Percentiles rank a stretch among this genome's conserved stretches.
Conservation (phyloP, 371 early-diverging fungal genomes). For the Rhizomucor pusillus region DNA sequence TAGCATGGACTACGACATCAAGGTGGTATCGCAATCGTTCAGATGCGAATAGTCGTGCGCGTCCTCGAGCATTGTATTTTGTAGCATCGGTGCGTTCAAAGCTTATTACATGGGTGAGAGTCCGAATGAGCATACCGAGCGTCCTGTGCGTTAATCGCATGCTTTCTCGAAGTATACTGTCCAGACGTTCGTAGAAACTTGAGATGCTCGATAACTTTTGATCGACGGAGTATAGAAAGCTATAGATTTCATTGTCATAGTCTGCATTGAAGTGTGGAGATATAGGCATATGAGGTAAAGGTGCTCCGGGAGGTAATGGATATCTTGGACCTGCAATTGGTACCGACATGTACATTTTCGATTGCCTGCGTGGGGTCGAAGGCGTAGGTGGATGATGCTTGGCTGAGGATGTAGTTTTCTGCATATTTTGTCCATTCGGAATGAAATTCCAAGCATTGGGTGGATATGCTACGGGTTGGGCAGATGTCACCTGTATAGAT, state of each 20-base stretch:
- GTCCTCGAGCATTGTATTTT: too few species aligned
- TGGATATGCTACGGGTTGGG: neutral
- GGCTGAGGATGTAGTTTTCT: neutral
- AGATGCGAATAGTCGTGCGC: neutral
- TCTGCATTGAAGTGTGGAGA: too few species aligned
- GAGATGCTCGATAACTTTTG: slow-evolving; percentile 1
- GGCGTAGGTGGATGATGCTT: neutral
- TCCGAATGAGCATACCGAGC: slow-evolving; percentile 15
- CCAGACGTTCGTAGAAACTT: slow-evolving; percentile 13
- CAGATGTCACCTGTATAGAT: neutral
- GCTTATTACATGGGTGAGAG: slow-evolving; percentile 6
- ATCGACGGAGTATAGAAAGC: slow-evolving; percentile 5
- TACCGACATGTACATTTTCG: too few species aligned
- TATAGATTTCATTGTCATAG: neutral
- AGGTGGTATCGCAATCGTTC: neutral
- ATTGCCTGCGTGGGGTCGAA: neutral
- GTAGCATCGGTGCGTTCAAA: slow-evolving; percentile 5
- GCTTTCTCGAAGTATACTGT: slow-evolving; percentile 7
- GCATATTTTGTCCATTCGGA: neutral
- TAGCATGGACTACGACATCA: neutral
- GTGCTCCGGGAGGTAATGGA: too few species aligned
- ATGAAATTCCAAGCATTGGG: neutral
- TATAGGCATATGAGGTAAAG: too few species aligned
- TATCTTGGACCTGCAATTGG: too few species aligned
- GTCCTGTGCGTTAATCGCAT: slow-evolving; percentile 13